Base-by-base conservation (phyloP, 495 filamentous ascomycete genomes). In the Penicillium angulare region DNA sequence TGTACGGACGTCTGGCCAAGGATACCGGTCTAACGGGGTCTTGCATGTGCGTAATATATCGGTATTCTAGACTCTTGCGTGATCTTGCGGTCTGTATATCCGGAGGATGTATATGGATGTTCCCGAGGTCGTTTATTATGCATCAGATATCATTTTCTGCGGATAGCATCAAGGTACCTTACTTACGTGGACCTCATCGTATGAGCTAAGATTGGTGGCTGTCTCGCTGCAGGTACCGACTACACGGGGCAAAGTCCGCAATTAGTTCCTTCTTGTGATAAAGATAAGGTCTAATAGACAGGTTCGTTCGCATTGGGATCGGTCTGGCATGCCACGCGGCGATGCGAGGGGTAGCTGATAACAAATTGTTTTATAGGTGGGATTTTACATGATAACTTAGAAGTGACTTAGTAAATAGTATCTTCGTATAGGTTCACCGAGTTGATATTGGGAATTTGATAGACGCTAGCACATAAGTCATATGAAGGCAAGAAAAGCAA, bases 271-370 rank as follows among this genome's bases (percentile, higher is more conserved):
- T 29, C 22, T 32, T 35, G 16, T 35, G 16, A 32, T 10, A 8
- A 8, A 29, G 45, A n/a, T 21, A 21, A 15, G 48, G 27, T 44
- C 50, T 40, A n/a, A n/a, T n/a, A 42, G 42, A 34, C 45, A 23
- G 20, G n/a, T 20, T 15, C 13, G 33, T 15, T n/a, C 15, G 36
- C 13, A 36, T 36, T 36, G 41, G 22, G n/a, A n/a, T n/a, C n/a
- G n/a, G n/a, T n/a, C n/a, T n/a, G n/a, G 21, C 33, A 32, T 35
- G 35, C 2, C 36, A 41, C 38, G 38, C 38, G 38, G 38, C 18
- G 36, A 39, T 41, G 24, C 21, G 36, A 22, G 24, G 35, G 49
- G 21, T 18, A 20, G 40, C 42, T 49, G 56, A 60, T 63, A 63
- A 57, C 27, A 12, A 31, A 31, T 31, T 12, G 13, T n/a, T 51